Percentiles rank a stretch among this genome's conserved stretches.
These are phyloP conservation scores for Geotrichum europaeum DNA, from an alignment of 1,139 yeast genomes.

Conservation along the genomic window DNA sequence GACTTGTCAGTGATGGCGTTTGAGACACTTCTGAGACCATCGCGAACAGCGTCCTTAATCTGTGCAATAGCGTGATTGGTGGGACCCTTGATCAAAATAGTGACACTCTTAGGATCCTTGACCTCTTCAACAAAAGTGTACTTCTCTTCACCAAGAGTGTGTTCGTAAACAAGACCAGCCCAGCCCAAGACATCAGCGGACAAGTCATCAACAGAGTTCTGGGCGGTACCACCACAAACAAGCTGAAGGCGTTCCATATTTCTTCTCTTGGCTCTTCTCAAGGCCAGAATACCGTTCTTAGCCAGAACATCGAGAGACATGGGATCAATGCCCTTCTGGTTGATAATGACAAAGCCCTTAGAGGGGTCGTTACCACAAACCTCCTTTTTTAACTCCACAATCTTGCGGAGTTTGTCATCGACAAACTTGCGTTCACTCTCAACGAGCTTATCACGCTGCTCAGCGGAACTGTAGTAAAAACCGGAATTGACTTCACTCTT, in stretches of 20 bases:
- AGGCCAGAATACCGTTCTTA: slow-evolving; percentile 84
- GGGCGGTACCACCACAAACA: slow-evolving; percentile 96
- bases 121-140: slow-evolving; percentile 93
- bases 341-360: slow-evolving; percentile 86
- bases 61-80: slow-evolving; percentile 84
- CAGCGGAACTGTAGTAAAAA: slow-evolving; percentile 89
- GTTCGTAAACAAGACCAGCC: slow-evolving; percentile 89
- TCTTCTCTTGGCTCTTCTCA: slow-evolving; percentile 97
- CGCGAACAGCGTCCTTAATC: slow-evolving; percentile 94
- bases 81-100: slow-evolving; percentile 89
- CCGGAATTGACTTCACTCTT: slow-evolving; percentile 97
- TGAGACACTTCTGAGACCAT: slow-evolving; percentile 91
- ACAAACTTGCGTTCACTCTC: slow-evolving; percentile 92
- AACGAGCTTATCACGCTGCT: slow-evolving; percentile 92
- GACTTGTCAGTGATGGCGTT: slow-evolving; percentile 81
- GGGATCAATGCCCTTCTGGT: slow-evolving; percentile 99
- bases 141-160: slow-evolving; percentile 93
- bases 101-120: slow-evolving; percentile 84
- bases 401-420: slow-evolving; percentile 86
- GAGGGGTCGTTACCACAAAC: slow-evolving; percentile 74
- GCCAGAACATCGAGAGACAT: slow-evolving; percentile 94
- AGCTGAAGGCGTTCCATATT: slow-evolving; percentile 98
- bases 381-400: slow-evolving; percentile 84
- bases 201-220: slow-evolving; percentile 92
- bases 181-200: slow-evolving; percentile 78